Evolutionary conservation across 305 asterid species (phyloP).

Genomic region (Fraxinus floribunda): DNA sequence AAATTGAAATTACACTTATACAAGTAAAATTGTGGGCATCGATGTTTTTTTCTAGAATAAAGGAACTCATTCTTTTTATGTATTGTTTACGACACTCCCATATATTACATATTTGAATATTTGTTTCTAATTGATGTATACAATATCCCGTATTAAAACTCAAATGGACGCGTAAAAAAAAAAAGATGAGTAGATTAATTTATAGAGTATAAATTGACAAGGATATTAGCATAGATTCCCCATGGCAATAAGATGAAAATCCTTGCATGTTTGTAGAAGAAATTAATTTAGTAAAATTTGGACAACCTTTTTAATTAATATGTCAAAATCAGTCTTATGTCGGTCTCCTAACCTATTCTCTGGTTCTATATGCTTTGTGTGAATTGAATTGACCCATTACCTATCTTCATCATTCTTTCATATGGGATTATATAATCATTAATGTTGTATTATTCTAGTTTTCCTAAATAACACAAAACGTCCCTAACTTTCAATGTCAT

Average conservation of each 20-base stretch:
- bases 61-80: neutral
- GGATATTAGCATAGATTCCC: neutral
- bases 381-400: neutral
- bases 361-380: neutral
- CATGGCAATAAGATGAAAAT: neutral
- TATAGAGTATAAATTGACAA: neutral
- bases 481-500: too few relatives aligned
- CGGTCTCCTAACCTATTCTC: constrained; percentile 3
- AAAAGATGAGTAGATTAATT: neutral
- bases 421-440: neutral
- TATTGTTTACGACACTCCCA: neutral
- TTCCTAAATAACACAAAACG: neutral
- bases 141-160: neutral
- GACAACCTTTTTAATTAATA: neutral
- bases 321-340: neutral
- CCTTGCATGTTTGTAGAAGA: neutral
- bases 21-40: too few relatives aligned
- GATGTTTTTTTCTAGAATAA: too few relatives aligned
- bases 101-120: too few relatives aligned
- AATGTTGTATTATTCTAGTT: too few relatives aligned
- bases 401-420: neutral
- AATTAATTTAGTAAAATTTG: neutral
- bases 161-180: neutral
- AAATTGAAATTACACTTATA: too few relatives aligned
- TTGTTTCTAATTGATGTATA: too few relatives aligned